These are phyloP conservation scores for Fusarium humuli DNA, from an alignment of 2,329 filamentous ascomycete genomes.

Conservation along the genomic window DNA sequence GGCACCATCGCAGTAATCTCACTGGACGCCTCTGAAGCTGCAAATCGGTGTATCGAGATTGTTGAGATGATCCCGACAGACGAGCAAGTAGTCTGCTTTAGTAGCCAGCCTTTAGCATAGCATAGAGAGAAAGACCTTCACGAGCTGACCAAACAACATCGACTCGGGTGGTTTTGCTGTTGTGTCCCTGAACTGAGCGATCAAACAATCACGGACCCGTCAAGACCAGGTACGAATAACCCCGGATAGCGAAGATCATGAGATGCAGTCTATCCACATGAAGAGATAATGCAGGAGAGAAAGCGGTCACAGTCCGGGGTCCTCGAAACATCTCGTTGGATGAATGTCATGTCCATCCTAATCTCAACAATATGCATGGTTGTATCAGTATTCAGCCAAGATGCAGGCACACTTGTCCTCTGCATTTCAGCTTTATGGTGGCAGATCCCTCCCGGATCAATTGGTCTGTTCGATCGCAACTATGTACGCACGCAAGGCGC, in stretches of 20 bases:
- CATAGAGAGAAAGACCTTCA: not conserved
- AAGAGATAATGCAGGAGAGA: not conserved
- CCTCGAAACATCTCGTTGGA: not conserved
- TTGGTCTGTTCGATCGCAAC: conserved; percentile 6
- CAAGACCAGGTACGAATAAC: not conserved
- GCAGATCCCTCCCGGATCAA: not conserved
- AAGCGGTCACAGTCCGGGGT: not conserved
- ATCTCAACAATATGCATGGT: conserved; percentile 9
- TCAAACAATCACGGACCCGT: not conserved
- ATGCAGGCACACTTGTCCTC: conserved; percentile 12
- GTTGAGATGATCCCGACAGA: not conserved
- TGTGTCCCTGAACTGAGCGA: not conserved
- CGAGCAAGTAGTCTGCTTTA: not conserved
- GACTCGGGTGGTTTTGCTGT: not conserved
- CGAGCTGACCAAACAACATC: not conserved
- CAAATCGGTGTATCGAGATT: conserved; percentile 4
- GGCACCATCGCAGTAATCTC: not conserved
- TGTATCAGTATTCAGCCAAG: conserved; percentile 11
- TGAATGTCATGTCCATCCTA: not conserved
- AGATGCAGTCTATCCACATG: not conserved
- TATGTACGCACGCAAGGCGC: conserved; percentile 19
- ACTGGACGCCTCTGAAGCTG: conserved; percentile 4
- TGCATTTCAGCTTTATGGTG: conserved; percentile 9
- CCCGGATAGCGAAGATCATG: not conserved
- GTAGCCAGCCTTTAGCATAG: not conserved